Evolutionary conservation across 257 asterid genomes (phyloP).

Genomic region (Lavandula angustifolia): DNA sequence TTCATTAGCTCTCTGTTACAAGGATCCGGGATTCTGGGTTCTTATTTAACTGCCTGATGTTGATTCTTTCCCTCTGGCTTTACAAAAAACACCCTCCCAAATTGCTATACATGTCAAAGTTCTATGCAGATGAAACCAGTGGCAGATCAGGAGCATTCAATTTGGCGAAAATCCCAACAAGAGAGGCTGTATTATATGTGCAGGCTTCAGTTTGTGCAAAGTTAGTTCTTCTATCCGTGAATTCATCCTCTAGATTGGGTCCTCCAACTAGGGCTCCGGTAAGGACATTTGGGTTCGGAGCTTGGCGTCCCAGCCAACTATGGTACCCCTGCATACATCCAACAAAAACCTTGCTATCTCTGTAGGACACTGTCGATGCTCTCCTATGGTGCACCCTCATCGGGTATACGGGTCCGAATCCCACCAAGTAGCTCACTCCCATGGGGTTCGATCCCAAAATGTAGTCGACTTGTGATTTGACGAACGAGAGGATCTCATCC

Average conservation of each 20-base stretch:
- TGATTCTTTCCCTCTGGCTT: neutral
- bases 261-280: slow-evolving; percentile 82
- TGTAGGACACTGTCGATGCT: slow-evolving; percentile 52
- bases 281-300: slow-evolving; percentile 63
- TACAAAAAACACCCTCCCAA: too few species aligned
- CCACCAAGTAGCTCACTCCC: slow-evolving; percentile 71
- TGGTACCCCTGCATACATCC: slow-evolving; percentile 79
- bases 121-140: slow-evolving; percentile 22
- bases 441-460: slow-evolving; percentile 67
- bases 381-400: slow-evolving; percentile 69
- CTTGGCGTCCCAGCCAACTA: slow-evolving; percentile 44
- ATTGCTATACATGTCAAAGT: neutral
- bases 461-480: slow-evolving; percentile 59
- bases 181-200: slow-evolving; percentile 77
- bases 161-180: slow-evolving; percentile 70
- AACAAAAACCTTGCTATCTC: slow-evolving; percentile 49
- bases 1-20: neutral
- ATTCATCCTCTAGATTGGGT: slow-evolving; percentile 52
- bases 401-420: slow-evolving; percentile 59
- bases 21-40: neutral
- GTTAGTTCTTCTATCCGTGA: slow-evolving; percentile 55
- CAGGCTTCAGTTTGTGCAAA: slow-evolving; percentile 81
- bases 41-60: neutral
- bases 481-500: slow-evolving; percentile 42
- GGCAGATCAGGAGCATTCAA: slow-evolving; percentile 30